Percentiles rank a stretch among this genome's conserved stretches.
Evolutionary conservation across 441 rosid genomes (phyloP).

Genomic region (Gossypium gossypioides): DNA sequence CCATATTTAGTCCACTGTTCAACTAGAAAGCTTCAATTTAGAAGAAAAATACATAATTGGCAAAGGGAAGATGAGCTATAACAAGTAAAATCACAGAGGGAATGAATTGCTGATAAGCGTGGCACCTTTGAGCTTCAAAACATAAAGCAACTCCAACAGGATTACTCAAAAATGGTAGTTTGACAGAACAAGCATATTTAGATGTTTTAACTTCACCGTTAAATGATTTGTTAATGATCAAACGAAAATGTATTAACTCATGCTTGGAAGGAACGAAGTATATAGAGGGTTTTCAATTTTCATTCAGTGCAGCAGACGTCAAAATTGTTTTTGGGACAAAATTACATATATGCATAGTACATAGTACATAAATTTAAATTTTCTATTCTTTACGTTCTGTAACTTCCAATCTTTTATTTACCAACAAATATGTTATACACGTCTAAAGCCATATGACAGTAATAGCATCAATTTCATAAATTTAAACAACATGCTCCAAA

Average conservation of each 20-base stretch:
- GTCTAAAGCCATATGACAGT: background rate
- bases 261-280: background rate
- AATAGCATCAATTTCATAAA: background rate
- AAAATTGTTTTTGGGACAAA: background rate
- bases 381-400: background rate
- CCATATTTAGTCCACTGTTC: constrained; percentile 9
- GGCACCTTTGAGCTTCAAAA: background rate
- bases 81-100: background rate
- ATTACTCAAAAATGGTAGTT: background rate
- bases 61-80: background rate
- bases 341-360: background rate
- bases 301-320: background rate
- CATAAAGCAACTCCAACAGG: background rate
- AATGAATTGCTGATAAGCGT: background rate
- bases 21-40: constrained; percentile 5
- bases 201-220: background rate
- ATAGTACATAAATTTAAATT: background rate
- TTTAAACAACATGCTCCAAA: background rate
- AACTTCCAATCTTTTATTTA: background rate
- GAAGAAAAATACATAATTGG: background rate
- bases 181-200: background rate
- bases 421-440: background rate
- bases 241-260: background rate
- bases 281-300: background rate
- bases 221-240: background rate